Evolutionary conservation across 352 stramenopile genomes (phyloP).

Genomic region (Phytophthora melonis): DNA sequence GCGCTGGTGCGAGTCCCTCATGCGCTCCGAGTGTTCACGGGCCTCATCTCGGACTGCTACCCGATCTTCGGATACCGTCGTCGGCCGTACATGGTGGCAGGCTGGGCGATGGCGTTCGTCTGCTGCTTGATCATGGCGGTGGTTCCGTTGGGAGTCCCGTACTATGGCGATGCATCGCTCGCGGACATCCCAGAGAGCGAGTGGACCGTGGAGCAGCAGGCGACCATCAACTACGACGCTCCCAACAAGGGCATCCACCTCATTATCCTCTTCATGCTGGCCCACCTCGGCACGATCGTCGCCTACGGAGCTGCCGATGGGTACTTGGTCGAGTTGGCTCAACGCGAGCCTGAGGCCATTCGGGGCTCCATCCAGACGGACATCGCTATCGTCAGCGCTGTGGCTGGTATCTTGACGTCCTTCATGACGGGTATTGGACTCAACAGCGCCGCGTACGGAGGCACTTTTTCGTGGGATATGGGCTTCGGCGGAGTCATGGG

Average conservation of each 20-base stretch:
- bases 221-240: constrained; percentile 42
- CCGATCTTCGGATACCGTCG: constrained; percentile 57
- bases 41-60: constrained; percentile 52
- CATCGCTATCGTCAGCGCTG: constrained; percentile 35
- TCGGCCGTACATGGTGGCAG: constrained; percentile 54
- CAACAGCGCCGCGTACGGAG: constrained; percentile 52
- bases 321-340: constrained; percentile 57
- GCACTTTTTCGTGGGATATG: constrained; percentile 51
- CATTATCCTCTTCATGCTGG: constrained; percentile 59
- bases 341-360: constrained; percentile 51
- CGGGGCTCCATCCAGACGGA: constrained; percentile 52
- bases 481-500: constrained; percentile 53
- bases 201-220: constrained; percentile 41
- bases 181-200: constrained; percentile 25
- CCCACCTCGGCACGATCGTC: constrained; percentile 54
- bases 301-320: constrained; percentile 49
- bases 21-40: constrained; percentile 54
- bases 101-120: constrained; percentile 44
- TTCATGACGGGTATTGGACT: constrained; percentile 57
- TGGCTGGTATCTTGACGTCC: constrained; percentile 38
- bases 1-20: constrained; percentile 49
- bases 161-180: constrained; percentile 47
- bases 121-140: constrained; percentile 49
- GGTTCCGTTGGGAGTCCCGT: constrained; percentile 47
- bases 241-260: constrained; percentile 43